Evolutionary conservation across 2,329 filamentous ascomycete genomes (phyloP).

Genomic region (Colletotrichum tropicicola): DNA sequence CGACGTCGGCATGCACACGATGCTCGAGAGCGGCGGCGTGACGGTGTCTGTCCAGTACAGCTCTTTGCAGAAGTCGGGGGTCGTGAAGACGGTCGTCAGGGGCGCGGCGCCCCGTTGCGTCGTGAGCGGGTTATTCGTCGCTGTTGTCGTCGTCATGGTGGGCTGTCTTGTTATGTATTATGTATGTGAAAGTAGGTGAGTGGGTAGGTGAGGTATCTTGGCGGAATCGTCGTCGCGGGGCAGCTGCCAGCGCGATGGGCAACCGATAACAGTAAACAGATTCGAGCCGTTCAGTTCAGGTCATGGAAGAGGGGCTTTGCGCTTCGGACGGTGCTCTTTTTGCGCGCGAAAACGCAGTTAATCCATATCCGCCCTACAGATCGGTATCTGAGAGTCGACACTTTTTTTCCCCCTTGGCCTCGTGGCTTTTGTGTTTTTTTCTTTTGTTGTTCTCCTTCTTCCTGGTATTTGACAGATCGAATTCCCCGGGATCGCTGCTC

Average conservation of each 20-base stretch:
- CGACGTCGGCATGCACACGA: slow-evolving; percentile 25
- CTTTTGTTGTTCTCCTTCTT: not conserved
- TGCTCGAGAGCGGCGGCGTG: slow-evolving; percentile 24
- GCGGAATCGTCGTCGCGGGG: not conserved
- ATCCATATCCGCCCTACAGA: not conserved
- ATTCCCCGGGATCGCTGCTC: not conserved
- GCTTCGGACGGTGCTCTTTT: not conserved
- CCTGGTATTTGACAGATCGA: not conserved
- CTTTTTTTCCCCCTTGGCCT: not conserved
- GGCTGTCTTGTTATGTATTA: not conserved
- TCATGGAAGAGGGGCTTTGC: not conserved
- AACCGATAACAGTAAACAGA: not conserved
- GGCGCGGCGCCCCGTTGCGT: slow-evolving; percentile 23
- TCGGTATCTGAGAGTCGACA: too few species aligned
- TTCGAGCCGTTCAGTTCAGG: not conserved
- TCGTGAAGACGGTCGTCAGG: slow-evolving; percentile 28
- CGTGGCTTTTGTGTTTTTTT: not conserved
- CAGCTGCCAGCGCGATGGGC: not conserved
- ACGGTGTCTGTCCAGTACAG: slow-evolving; percentile 23
- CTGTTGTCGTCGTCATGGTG: slow-evolving; percentile 16
- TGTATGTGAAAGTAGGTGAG: not conserved
- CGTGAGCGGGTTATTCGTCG: slow-evolving; percentile 10
- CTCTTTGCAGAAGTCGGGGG: slow-evolving; percentile 19
- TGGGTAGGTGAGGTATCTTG: not conserved
- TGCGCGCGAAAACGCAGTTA: not conserved